Percentiles rank a stretch among this genome's conserved stretches.
Evolutionary conservation across 768 basidiomycete genomes (phyloP).

Genomic region (Arthromyces matolae): DNA sequence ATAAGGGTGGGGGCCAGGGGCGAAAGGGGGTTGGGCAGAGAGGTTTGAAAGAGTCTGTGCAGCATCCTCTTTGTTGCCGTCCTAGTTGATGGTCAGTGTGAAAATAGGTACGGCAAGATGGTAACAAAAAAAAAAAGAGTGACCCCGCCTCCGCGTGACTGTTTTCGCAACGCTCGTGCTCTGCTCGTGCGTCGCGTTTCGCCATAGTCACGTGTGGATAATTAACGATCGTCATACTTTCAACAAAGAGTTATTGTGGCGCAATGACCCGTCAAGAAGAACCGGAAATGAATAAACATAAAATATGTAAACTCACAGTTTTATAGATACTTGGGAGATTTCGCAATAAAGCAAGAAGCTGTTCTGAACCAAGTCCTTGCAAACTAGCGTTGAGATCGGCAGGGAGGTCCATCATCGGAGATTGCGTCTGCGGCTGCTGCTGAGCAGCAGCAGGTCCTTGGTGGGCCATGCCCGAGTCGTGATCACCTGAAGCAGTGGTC

Average conservation of each 20-base stretch:
- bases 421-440: conserved; percentile 25
- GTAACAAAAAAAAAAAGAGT: neutral
- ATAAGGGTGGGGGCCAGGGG: conserved; percentile 29
- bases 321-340: conserved; percentile 50
- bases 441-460: conserved; percentile 25
- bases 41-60: conserved; percentile 56
- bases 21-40: conserved; percentile 34
- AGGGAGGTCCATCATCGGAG: conserved; percentile 25
- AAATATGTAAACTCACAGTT: too few species aligned
- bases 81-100: conserved; percentile 13
- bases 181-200: conserved; percentile 22
- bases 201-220: conserved; percentile 36
- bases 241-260: conserved; percentile 8
- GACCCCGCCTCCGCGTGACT: conserved; percentile 34
- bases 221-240: conserved; percentile 21
- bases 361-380: conserved; percentile 37
- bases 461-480: conserved; percentile 38
- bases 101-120: neutral
- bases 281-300: conserved; percentile 1
- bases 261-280: conserved; percentile 2
- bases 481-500: conserved; percentile 31
- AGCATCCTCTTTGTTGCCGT: conserved; percentile 57
- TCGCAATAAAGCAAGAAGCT: conserved; percentile 58
- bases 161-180: conserved; percentile 31
- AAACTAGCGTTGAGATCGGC: conserved; percentile 30